phyloP scores from a whole-genome alignment of 352 stramenopile genomes.

The Phytophthora multivora region DNA sequence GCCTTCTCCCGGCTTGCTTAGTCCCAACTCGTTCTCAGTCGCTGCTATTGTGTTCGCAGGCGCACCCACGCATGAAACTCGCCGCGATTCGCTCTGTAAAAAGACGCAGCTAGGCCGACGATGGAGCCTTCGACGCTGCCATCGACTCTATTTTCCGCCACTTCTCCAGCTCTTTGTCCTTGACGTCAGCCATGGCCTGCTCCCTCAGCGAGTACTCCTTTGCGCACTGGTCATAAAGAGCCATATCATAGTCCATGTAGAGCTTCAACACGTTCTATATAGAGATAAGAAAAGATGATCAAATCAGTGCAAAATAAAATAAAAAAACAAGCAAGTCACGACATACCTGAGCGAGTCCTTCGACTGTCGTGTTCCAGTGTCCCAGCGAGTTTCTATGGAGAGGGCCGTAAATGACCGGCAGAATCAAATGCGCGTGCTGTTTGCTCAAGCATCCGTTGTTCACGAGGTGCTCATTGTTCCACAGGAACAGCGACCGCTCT shows the following conservation, averaged over 20 bases:
- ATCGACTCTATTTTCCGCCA: constrained; percentile 95
- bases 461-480: constrained; percentile 99
- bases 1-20: constrained; percentile 19
- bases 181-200: constrained; percentile 66
- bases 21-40: constrained; percentile 18
- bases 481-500: constrained; percentile 97
- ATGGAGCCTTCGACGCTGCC: constrained; percentile 70
- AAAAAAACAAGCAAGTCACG: not conserved
- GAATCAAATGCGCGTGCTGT: constrained; percentile 92
- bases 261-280: constrained; percentile 89
- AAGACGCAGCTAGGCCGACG: constrained; percentile 40
- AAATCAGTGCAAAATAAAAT: not conserved
- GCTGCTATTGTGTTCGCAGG: constrained; percentile 26
- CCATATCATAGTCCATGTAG: constrained; percentile 95
- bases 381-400: constrained; percentile 89
- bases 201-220: constrained; percentile 87
- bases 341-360: constrained; percentile 89
- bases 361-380: constrained; percentile 98
- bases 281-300: not conserved
- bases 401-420: constrained; percentile 94
- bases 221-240: constrained; percentile 91
- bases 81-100: constrained; percentile 16
- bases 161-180: constrained; percentile 86
- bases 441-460: constrained; percentile 95
- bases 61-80: constrained; percentile 2